Base-by-base conservation (phyloP, 345 rosid genomes). In the Pugionium dolabratum region DNA sequence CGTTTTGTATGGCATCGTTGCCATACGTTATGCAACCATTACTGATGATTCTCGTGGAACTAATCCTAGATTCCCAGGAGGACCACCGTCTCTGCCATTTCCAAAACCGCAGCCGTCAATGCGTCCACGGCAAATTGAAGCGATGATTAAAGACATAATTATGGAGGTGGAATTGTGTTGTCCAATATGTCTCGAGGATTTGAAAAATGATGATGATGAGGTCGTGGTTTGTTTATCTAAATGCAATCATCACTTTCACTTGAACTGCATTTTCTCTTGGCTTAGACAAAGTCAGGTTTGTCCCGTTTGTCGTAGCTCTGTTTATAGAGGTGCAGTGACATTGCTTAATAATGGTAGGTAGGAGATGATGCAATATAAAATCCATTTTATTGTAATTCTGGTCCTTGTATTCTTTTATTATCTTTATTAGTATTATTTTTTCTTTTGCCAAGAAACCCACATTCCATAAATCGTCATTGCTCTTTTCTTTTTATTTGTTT, bases 131-230 rank as follows among this genome's bases (percentile, higher is more conserved):
- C 7, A 43, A 51, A 59, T 59, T 43, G 29, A 30, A 4, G 29
- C 29, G 39, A 18, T n/a, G 40, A 44, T 43, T 8, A 11, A 58
- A 30, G 51, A 31, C n/a, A 8, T 59, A 31, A 51, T 59, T 43
- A 30, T 59, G 30, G 64, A 59, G 3, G 51, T 59, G n/a, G 64
- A 59, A 2, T 43, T 59, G 18, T 43, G 51, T 59, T 59, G 64
- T 59, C 64, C 64, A 7, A 59, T 42, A n/a, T 59, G 64, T 42
- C 64, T 59, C 7, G 64, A 42, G 37, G 64, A 59, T 59, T 59
- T 59, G 51, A 59, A 59, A 7, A 43, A 42, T 59, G 29, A 28
- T 29, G 47, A 26, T 34, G 43, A 9, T 32, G 46, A 45, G 32
- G 53, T 45, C 1, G 52, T 60, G 53, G 31, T 45, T 32, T 44